Evolutionary conservation across 768 basidiomycete genomes (phyloP).

Genomic region (Mrakia frigida): DNA sequence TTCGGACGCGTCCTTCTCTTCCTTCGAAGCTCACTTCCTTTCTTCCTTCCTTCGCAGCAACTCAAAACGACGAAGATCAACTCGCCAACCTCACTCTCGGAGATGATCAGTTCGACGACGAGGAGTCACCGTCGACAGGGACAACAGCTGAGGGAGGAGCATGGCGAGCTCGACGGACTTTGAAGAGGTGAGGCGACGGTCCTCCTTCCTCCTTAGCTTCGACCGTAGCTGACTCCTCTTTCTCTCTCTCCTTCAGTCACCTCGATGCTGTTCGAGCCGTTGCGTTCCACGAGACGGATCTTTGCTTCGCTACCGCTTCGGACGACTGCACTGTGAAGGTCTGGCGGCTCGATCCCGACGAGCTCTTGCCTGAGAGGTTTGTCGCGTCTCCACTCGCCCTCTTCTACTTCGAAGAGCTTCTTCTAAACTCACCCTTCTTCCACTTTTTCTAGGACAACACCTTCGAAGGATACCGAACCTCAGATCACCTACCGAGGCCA

Average conservation of each 20-base stretch:
- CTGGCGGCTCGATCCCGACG: conserved; percentile 79
- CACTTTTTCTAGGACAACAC: neutral
- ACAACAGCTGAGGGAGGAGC: conserved; percentile 24
- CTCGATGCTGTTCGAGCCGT: conserved; percentile 86
- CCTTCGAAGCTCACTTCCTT: neutral
- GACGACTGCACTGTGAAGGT: conserved; percentile 95
- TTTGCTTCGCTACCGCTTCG: conserved; percentile 84
- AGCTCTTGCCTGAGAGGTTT: conserved; percentile 70
- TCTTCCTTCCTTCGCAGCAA: neutral
- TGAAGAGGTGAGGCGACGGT: conserved; percentile 69
- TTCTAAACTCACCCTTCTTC: neutral
- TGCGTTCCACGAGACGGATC: conserved; percentile 57
- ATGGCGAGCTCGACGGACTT: conserved; percentile 79
- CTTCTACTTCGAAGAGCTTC: neutral
- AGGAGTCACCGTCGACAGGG: conserved; percentile 44
- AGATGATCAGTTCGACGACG: conserved; percentile 60
- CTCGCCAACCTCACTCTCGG: conserved; percentile 51
- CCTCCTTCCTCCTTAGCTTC: neutral
- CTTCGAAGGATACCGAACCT: conserved; percentile 68
- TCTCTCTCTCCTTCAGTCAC: conserved; percentile 55
- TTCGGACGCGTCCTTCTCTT: neutral
- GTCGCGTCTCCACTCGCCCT: conserved; percentile 37
- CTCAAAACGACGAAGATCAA: conserved; percentile 41
- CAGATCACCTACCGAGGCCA: conserved; percentile 90
- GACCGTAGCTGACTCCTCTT: neutral